phyloP scores from a whole-genome alignment of 805 yeast species.

The Groenewaldozyma tartarivorans region DNA sequence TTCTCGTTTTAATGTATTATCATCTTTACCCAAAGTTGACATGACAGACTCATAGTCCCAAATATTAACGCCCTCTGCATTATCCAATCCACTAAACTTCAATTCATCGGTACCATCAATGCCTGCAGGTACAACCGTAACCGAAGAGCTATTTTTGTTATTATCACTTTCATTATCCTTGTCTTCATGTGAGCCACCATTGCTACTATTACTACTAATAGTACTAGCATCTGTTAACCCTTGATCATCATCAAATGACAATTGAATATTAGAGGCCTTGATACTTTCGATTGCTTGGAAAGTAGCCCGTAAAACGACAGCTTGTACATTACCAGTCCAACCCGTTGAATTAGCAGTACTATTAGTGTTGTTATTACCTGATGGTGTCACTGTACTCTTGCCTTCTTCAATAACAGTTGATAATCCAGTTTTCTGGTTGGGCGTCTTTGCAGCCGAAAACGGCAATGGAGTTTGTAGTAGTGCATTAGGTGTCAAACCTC shows the following conservation, averaged over 20 bases:
- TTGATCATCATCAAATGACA: conserved; percentile 23
- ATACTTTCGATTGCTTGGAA: conserved; percentile 25
- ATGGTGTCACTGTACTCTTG: neutral
- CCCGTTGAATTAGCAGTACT: conserved; percentile 11
- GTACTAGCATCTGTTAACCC: conserved; percentile 2
- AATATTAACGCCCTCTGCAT: conserved; percentile 7
- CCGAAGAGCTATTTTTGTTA: neutral
- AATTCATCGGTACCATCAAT: conserved; percentile 6
- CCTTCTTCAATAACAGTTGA: conserved; percentile 9
- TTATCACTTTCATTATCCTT: neutral
- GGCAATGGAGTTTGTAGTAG: conserved; percentile 17
- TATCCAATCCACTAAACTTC: conserved; percentile 12
- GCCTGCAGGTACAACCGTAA: conserved; percentile 9
- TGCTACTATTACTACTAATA: neutral
- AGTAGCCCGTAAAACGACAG: conserved; percentile 26
- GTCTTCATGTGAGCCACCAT: neutral
- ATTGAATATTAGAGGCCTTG: conserved; percentile 20
- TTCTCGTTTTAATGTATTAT: conserved; percentile 15
- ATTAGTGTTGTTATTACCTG: neutral
- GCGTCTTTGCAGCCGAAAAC: conserved; percentile 14
- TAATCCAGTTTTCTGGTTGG: conserved; percentile 3
- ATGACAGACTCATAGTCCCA: conserved; percentile 22
- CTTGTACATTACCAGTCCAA: conserved; percentile 24
- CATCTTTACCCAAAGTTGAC: conserved; percentile 16
- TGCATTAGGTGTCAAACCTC: conserved; percentile 17